Base-by-base conservation (phyloP, 148 eudicot genomes). In the Pharnaceum exiguum region DNA sequence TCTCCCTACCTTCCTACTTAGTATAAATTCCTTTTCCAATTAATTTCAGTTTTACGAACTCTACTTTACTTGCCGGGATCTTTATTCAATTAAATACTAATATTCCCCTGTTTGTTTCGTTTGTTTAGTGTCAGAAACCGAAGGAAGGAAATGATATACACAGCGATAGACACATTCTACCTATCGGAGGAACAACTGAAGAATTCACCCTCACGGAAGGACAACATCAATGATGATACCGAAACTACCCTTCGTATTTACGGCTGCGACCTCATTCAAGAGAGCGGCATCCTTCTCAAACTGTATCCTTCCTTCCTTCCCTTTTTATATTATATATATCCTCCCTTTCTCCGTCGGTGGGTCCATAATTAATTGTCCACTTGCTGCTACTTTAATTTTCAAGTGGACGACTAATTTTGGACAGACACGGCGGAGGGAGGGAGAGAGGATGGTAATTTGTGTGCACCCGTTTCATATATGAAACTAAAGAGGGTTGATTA, bases 201-300 rank as follows among this genome's bases (percentile, higher is more conserved):
- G 45, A 77, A 77, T 68, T 82, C 98, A 19, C 98, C 98, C 21
- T 91, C 98, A 27, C 69, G 86, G 57, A 87, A 87, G 74, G 96
- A 91, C 70, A 80, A 75, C 18, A 76, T 87, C 17, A 90, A 91
- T 21, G 83, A 85, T 67, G 88, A 79, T 27, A 87, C 98, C 0
- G 94, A 91, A 72, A 85, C 57, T 9, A 83, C 79, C 3, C 90
- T 91, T 17, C 67, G 96, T 72, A 76, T 87, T n/a, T 83, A 91
- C 61, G 98, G 98, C 1, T 87, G 98, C 69, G 98, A 91, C 59
- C 94, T 91, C 40, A 88, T 91, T 54, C 98, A 91, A 69, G 96
- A 91, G 69, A 71, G 94, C 18, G 97, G 96, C 60, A 91, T 91
- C 63, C 77, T 91, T 47, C 94, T 91, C 24, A 76, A 55, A 72